These are phyloP conservation scores for Fusarium sp. DNA, from an alignment of 2,329 filamentous ascomycete species.

Conservation along the genomic window DNA sequence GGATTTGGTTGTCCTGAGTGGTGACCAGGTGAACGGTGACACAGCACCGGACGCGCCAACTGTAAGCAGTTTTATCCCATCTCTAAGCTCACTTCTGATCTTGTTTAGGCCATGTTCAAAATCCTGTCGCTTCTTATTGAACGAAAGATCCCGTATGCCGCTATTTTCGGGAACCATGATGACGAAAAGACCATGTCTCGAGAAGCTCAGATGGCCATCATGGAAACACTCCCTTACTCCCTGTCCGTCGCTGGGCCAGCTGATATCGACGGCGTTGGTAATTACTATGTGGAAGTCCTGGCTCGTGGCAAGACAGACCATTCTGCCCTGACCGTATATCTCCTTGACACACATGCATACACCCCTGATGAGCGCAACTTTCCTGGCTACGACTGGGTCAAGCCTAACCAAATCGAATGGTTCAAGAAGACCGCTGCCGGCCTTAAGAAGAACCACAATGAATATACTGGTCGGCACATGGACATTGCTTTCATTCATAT, in stretches of 20 bases:
- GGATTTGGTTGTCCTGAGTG: conserved; percentile 89
- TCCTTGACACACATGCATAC: conserved; percentile 93
- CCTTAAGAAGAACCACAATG: conserved; percentile 79
- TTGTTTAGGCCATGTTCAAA: conserved; percentile 83
- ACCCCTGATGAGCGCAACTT: conserved; percentile 89
- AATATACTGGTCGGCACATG: conserved; percentile 93
- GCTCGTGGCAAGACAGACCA: conserved; percentile 82
- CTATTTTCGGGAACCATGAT: conserved; percentile 98
- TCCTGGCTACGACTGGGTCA: conserved; percentile 97
- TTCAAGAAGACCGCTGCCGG: conserved; percentile 82
- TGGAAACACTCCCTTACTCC: conserved; percentile 89
- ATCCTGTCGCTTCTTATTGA: conserved; percentile 85
- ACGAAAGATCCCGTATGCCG: conserved; percentile 89
- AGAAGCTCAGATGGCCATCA: conserved; percentile 82
- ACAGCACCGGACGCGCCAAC: conserved; percentile 91
- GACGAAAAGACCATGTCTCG: conserved; percentile 87
- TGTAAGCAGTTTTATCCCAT: conserved; percentile 56
- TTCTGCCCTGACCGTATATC: conserved; percentile 92
- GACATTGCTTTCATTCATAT: conserved; percentile 98
- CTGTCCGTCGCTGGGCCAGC: conserved; percentile 85
- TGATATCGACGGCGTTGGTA: conserved; percentile 89
- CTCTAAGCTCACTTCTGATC: conserved; percentile 20
- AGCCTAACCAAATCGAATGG: conserved; percentile 93
- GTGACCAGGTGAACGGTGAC: conserved; percentile 95
- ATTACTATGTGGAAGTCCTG: conserved; percentile 92